Base-by-base conservation (phyloP, 805 yeast genomes). In the Suhomyces sp. region DNA sequence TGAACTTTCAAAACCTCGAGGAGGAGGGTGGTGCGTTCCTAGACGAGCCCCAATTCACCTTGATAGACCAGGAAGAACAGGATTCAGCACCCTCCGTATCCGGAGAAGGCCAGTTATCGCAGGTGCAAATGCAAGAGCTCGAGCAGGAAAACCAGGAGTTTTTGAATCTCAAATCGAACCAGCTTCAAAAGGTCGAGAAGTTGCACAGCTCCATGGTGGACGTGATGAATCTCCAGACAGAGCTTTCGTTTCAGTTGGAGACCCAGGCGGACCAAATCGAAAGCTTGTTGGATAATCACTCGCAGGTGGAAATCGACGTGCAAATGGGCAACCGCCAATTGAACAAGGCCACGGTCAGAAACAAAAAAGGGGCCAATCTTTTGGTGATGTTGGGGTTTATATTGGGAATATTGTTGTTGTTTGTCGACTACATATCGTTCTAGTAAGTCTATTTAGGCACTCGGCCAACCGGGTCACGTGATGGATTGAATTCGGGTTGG, bases 181-280 rank as follows among this genome's bases (percentile, higher is more conserved):
- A 86, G 54, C 60, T 86, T 24, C 72, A 79, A 40, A 82, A 84
- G 54, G 86, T 85, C 6, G 82, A 81, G 53, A 72, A 78, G 53
- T 73, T 87, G 33, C 86, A 85, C 59, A 72, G 72, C 24, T 80
- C 89, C 1, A 83, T 86, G 66, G 64, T 83, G 43, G 97, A 89
- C 61, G 85, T 92, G 43, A 79, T 91, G 0, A 81, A 84, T 50
- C 67, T 92, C 55, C 93, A 91, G 61, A 76, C 84, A 21, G 94
- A 89, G 61, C 73, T 91, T 49, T 78, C 89, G 10, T 74, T 84
- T 50, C 96, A 92, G 63, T 73, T 91, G 46, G 81, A 82, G 21
- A 66, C 81, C 1, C 97, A 91, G 67, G 82, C 86, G 5, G 86
- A 86, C 49, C 84, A 81, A 63, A 86, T 91, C 13, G 76, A 80